Conservation (phyloP, 495 filamentous ascomycete genomes). For the Evernia prunastri region DNA sequence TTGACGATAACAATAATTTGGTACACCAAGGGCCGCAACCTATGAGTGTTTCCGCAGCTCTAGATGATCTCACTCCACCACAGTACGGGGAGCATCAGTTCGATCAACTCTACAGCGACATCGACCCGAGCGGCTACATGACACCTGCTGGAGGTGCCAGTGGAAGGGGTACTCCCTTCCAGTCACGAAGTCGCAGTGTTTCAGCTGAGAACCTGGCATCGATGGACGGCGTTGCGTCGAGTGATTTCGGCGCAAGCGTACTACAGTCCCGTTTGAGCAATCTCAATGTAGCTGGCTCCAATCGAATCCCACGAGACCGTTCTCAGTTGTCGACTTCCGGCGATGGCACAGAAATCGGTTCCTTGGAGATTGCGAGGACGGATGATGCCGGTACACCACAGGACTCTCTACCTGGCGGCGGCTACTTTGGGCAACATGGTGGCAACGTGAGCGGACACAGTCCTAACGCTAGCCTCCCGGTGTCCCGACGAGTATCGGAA, state of each 20-base stretch:
- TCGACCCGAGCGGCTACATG: constrained; percentile 68
- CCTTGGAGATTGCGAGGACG: background rate
- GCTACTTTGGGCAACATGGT: constrained; percentile 11
- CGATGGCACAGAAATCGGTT: constrained; percentile 10
- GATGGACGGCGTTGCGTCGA: constrained; percentile 51
- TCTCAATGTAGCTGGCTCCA: constrained; percentile 35
- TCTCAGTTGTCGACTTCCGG: constrained; percentile 19
- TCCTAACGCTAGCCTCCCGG: constrained; percentile 32
- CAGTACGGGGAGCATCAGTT: constrained; percentile 80
- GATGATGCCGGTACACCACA: constrained; percentile 2
- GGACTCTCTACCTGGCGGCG: constrained; percentile 1
- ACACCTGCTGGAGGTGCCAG: constrained; percentile 64
- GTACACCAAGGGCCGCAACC: constrained; percentile 46
- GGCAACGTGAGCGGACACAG: constrained; percentile 29
- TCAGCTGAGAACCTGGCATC: constrained; percentile 73
- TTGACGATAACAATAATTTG: constrained; percentile 73
- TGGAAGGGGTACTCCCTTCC: constrained; percentile 68
- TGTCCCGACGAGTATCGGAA: constrained; percentile 57
- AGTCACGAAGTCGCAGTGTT: constrained; percentile 63
- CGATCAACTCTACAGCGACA: constrained; percentile 81
- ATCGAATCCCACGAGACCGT: constrained; percentile 20
- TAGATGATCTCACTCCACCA: constrained; percentile 63
- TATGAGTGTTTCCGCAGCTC: constrained; percentile 33
- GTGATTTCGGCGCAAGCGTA: constrained; percentile 46
- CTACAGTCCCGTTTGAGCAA: constrained; percentile 58